Conservation (phyloP, 116 monocot genomes). For the Dioscorea cayenensis region DNA sequence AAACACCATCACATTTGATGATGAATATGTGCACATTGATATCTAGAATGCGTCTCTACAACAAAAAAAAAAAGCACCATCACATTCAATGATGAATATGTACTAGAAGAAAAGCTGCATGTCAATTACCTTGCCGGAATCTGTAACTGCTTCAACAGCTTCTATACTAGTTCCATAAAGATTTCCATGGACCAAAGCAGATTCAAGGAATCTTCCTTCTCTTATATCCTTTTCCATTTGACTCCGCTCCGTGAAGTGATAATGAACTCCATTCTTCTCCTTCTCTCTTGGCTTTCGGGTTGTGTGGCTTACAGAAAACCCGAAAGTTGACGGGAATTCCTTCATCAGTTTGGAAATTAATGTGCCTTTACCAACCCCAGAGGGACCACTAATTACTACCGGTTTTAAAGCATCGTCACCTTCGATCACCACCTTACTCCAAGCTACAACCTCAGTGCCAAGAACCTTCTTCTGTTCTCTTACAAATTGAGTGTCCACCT, state of each 20-base stretch:
- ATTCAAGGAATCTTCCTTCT: slow-evolving; percentile 91
- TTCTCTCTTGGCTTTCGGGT: slow-evolving; percentile 81
- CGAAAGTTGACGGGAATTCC: slow-evolving; percentile 84
- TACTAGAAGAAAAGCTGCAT: too few species aligned
- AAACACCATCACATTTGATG: not conserved
- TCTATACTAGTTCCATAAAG: slow-evolving; percentile 95
- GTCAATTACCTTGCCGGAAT: slow-evolving; percentile 68
- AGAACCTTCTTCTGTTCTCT: slow-evolving; percentile 49
- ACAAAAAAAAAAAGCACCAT: slow-evolving; percentile 2
- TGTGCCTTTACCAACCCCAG: slow-evolving; percentile 94
- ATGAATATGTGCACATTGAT: slow-evolving; percentile 62
- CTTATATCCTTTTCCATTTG: slow-evolving; percentile 80
- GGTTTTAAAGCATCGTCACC: slow-evolving; percentile 46
- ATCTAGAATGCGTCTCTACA: slow-evolving; percentile 93
- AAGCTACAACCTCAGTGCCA: slow-evolving; percentile 69
- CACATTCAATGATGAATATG: not conserved
- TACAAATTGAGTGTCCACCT: slow-evolving; percentile 84
- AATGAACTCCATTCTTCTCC: slow-evolving; percentile 79
- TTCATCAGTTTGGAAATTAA: slow-evolving; percentile 77
- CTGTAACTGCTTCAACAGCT: slow-evolving; percentile 85
- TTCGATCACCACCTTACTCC: slow-evolving; percentile 64
- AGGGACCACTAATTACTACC: slow-evolving; percentile 82
- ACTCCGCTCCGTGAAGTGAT: slow-evolving; percentile 70
- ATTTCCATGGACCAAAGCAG: slow-evolving; percentile 93
- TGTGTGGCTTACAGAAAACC: slow-evolving; percentile 97